phyloP scores from a whole-genome alignment of 768 basidiomycete genomes.

The Hypsizygus marmoreus region DNA sequence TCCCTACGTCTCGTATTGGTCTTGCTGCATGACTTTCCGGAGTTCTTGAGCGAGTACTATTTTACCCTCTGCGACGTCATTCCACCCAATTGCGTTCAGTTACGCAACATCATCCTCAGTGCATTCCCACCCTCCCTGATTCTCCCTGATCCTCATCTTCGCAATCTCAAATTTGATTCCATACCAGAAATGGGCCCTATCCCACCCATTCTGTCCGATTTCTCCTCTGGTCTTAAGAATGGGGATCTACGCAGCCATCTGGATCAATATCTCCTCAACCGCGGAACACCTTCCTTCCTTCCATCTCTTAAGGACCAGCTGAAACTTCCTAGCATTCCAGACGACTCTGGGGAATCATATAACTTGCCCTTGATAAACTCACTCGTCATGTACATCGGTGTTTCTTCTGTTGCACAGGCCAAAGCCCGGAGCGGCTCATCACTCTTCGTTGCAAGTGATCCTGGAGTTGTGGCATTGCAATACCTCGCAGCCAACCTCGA shows the following conservation, averaged over 20 bases:
- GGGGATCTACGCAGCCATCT: conserved; percentile 78
- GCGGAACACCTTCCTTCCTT: conserved; percentile 71
- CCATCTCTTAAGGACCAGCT: conserved; percentile 80
- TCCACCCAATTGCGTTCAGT: conserved; percentile 90
- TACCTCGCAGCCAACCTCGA: conserved; percentile 85
- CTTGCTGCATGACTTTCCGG: conserved; percentile 97
- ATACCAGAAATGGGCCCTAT: conserved; percentile 91
- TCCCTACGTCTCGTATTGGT: conserved; percentile 89
- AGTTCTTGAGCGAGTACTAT: conserved; percentile 96
- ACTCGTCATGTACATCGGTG: conserved; percentile 95
- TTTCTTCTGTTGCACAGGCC: conserved; percentile 86
- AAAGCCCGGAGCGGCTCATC: conserved; percentile 83
- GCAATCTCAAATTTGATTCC: conserved; percentile 69
- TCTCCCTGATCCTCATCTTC: conserved; percentile 87
- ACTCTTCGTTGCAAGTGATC: conserved; percentile 79
- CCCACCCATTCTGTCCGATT: conserved; percentile 90
- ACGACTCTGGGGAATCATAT: conserved; percentile 62
- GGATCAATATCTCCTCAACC: conserved; percentile 83
- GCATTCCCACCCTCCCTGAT: conserved; percentile 85
- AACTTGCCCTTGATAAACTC: conserved; percentile 91
- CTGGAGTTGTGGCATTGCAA: conserved; percentile 82
- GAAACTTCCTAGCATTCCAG: conserved; percentile 47
- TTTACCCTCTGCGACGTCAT: conserved; percentile 94
- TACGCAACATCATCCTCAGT: conserved; percentile 94
- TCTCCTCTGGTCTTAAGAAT: conserved; percentile 76